Conservation (phyloP, 768 basidiomycete species). For the Lentinula raphanica region DNA sequence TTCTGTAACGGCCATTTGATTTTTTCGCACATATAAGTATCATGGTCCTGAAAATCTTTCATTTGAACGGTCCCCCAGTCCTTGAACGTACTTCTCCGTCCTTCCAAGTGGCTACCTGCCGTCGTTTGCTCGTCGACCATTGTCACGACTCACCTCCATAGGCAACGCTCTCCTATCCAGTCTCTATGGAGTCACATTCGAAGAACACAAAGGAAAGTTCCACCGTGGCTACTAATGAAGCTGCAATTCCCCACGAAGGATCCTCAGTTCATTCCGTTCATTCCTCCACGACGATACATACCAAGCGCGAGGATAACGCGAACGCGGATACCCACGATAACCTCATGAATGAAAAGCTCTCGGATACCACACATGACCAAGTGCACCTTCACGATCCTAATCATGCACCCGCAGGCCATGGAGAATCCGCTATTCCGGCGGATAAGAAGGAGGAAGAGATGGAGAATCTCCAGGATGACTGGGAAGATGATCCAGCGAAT, state of each 20-base stretch:
- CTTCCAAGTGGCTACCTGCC: neutral
- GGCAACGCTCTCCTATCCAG: too few species aligned
- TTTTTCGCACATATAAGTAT: neutral
- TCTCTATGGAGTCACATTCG: neutral
- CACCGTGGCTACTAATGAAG: neutral
- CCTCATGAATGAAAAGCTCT: neutral
- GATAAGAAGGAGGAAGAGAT: slow-evolving; percentile 20
- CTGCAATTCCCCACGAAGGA: neutral
- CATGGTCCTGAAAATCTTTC: neutral
- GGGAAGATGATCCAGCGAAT: slow-evolving; percentile 20
- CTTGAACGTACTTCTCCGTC: neutral
- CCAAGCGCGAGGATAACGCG: neutral
- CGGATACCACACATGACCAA: neutral
- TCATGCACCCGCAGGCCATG: neutral
- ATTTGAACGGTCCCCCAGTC: neutral
- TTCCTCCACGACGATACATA: neutral
- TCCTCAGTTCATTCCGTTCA: neutral
- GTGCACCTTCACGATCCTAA: neutral
- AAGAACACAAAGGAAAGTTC: neutral
- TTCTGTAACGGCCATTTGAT: neutral
- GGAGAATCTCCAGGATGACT: slow-evolving; percentile 19
- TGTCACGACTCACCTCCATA: too few species aligned
- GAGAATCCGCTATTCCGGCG: slow-evolving; percentile 19
- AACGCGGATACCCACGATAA: neutral
- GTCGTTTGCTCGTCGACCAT: neutral